These are phyloP conservation scores for Hemerocallis citrina DNA, from an alignment of 106 monocot genomes.

Conservation along the genomic window DNA sequence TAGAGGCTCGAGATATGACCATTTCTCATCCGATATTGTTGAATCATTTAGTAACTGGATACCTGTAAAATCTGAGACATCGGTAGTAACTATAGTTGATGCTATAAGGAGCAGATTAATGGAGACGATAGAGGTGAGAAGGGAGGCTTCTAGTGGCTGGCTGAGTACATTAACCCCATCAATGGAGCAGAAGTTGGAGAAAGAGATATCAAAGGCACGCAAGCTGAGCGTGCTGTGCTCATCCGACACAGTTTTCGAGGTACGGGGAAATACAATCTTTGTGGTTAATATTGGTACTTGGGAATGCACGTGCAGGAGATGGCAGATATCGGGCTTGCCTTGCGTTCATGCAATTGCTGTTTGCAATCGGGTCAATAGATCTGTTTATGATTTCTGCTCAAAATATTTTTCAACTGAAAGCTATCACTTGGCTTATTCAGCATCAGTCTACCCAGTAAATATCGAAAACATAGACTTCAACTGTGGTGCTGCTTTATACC, in stretches of 20 bases:
- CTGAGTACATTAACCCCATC: slow-evolving; percentile 46
- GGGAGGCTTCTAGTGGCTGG: slow-evolving; percentile 42
- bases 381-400: slow-evolving; percentile 61
- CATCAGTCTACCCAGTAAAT: slow-evolving; percentile 51
- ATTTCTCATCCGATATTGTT: slow-evolving; percentile 59
- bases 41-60: slow-evolving; percentile 78
- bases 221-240: slow-evolving; percentile 56
- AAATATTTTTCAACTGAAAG: slow-evolving; percentile 44
- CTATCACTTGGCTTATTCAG: slow-evolving; percentile 47
- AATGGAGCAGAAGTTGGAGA: slow-evolving; percentile 61
- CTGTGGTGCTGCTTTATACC: slow-evolving; percentile 27
- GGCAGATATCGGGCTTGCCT: slow-evolving; percentile 86
- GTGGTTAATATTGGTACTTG: slow-evolving; percentile 57
- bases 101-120: slow-evolving; percentile 51
- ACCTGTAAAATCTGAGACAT: slow-evolving; percentile 59
- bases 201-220: slow-evolving; percentile 37
- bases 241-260: slow-evolving; percentile 90
- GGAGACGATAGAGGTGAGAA: slow-evolving; percentile 46
- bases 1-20: slow-evolving; percentile 61
- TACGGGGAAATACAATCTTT: slow-evolving; percentile 62
- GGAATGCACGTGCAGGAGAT: slow-evolving; percentile 81
- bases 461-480: slow-evolving; percentile 44
- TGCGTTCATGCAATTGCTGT: slow-evolving; percentile 75
- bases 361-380: slow-evolving; percentile 40
- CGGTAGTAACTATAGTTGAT: slow-evolving; percentile 66